A percentile compares a stretch with the other conserved stretches of the same genome.
These are phyloP conservation scores for Castanea mollissima DNA, from an alignment of 306 rosid genomes.

Conservation along the genomic window DNA sequence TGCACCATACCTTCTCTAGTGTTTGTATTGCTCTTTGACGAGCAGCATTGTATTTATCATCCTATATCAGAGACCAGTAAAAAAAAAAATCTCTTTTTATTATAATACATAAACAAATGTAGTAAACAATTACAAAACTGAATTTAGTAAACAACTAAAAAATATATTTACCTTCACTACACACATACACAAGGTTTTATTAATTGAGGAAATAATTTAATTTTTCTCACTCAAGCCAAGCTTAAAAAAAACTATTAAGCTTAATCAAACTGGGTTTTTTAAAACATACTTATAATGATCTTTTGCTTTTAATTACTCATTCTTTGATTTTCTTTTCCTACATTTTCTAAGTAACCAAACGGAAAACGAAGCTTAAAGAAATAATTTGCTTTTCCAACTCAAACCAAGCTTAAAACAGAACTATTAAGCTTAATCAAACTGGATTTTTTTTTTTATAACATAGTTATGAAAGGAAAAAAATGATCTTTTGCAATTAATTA, in stretches of 20 bases:
- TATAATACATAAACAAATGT: neutral
- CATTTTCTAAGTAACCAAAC: too few relatives aligned
- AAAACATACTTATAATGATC: neutral
- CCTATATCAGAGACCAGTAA: conserved; percentile 33
- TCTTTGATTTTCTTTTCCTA: neutral
- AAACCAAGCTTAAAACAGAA: neutral
- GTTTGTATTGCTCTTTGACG: conserved; percentile 39
- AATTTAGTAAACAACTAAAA: neutral
- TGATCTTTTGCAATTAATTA: neutral
- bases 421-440: neutral
- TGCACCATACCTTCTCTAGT: conserved; percentile 45
- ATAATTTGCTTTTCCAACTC: neutral
- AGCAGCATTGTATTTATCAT: conserved; percentile 62
- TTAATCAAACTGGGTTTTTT: neutral
- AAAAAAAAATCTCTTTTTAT: neutral
- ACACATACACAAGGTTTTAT: neutral
- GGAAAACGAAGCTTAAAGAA: too few relatives aligned
- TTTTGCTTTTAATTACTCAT: neutral
- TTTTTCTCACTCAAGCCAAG: neutral
- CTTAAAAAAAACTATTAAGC: neutral
- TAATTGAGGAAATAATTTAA: neutral
- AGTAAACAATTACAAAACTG: neutral
- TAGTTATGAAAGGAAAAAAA: too few relatives aligned
- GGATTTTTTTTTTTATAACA: neutral
- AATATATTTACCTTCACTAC: neutral